phyloP scores from a whole-genome alignment of 1,139 yeast species.

The Yamadazyma sp. region DNA sequence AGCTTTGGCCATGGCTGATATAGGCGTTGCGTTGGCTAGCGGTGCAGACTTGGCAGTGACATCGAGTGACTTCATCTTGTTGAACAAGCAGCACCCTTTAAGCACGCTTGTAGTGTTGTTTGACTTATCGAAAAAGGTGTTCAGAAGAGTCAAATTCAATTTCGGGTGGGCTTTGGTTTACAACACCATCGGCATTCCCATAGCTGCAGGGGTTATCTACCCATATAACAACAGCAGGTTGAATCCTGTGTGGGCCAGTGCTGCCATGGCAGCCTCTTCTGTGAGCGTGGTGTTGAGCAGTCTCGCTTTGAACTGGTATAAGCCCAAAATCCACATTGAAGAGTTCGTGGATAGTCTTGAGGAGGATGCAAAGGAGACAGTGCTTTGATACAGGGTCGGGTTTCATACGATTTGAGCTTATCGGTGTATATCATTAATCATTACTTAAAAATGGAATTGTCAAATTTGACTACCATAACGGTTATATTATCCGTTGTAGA shows the following conservation, averaged over 20 bases:
- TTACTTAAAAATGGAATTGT: constrained; percentile 17
- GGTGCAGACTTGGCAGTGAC: constrained; percentile 62
- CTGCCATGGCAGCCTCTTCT: constrained; percentile 66
- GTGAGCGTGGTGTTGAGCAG: constrained; percentile 59
- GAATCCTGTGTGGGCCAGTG: constrained; percentile 67
- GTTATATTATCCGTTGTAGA: constrained; percentile 92
- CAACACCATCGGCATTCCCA: constrained; percentile 56
- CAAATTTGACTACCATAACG: constrained; percentile 78
- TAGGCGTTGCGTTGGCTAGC: constrained; percentile 58
- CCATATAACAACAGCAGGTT: constrained; percentile 53
- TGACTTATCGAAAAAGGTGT: constrained; percentile 45
- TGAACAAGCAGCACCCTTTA: constrained; percentile 48
- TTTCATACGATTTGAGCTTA: too few relatives aligned
- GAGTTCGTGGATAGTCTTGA: background rate
- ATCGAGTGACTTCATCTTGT: constrained; percentile 56
- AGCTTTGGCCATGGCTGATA: constrained; percentile 58
- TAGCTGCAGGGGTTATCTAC: constrained; percentile 64
- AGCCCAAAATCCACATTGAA: constrained; percentile 26
- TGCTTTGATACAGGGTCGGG: background rate
- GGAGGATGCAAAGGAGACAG: constrained; percentile 3
- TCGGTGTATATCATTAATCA: constrained; percentile 1
- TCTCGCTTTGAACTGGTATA: constrained; percentile 49
- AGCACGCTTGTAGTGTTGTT: constrained; percentile 49
- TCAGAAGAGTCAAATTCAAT: constrained; percentile 55
- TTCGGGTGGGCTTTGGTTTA: constrained; percentile 52